Evolutionary conservation across 2,329 filamentous ascomycete genomes (phyloP).

Genomic region (Plectosphaerella plurivora): DNA sequence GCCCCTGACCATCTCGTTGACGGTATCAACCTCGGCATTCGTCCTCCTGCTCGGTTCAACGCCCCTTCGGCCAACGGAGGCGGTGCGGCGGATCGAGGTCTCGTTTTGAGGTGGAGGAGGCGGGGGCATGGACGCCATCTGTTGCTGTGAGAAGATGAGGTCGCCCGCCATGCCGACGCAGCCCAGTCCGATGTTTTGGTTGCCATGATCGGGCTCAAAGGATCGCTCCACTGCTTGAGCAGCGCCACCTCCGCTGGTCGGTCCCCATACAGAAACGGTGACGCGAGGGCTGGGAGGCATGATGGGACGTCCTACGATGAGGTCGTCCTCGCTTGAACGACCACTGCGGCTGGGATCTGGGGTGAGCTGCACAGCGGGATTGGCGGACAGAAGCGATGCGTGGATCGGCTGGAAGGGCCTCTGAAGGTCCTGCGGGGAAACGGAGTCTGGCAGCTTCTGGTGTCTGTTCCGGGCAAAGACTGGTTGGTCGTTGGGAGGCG

Average conservation of each 20-base stretch:
- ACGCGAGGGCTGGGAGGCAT: conserved; percentile 51
- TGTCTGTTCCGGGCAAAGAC: conserved; percentile 15
- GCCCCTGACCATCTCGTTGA: conserved; percentile 41
- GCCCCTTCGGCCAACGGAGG: conserved; percentile 36
- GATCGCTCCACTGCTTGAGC: conserved; percentile 34
- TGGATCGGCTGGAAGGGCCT: conserved; percentile 30
- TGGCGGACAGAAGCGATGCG: conserved; percentile 20
- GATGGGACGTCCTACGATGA: conserved; percentile 29
- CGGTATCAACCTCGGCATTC: conserved; percentile 36
- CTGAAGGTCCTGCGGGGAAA: conserved; percentile 37
- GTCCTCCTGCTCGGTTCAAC: conserved; percentile 42
- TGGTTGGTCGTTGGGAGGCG: conserved; percentile 31
- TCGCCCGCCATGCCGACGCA: conserved; percentile 35
- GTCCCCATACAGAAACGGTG: conserved; percentile 52
- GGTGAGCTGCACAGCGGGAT: conserved; percentile 36
- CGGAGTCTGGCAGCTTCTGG: conserved; percentile 23
- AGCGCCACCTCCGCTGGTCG: conserved; percentile 24
- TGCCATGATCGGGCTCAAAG: conserved; percentile 27
- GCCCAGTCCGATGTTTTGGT: conserved; percentile 27
- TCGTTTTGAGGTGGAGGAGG: conserved; percentile 20
- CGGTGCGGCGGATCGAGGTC: conserved; percentile 29
- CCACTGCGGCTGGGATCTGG: conserved; percentile 45
- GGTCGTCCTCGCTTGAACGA: conserved; percentile 45
- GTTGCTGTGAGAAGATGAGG: conserved; percentile 22
- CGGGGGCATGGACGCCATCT: conserved; percentile 10